Base-by-base conservation (phyloP, 371 early-diverging fungal genomes). In the Mortierella sp. region DNA sequence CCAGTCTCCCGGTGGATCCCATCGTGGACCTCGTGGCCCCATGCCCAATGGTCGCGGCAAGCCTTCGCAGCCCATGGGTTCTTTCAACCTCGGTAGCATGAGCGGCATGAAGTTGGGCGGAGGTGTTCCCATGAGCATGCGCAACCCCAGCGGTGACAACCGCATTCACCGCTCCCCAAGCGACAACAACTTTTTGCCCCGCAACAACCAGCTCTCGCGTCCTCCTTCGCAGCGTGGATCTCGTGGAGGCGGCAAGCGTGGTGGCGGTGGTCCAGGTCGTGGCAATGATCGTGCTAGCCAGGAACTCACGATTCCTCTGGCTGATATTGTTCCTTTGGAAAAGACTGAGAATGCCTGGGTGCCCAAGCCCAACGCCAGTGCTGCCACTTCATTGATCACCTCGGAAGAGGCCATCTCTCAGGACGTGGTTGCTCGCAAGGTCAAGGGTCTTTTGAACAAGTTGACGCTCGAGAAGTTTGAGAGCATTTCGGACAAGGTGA, bases 401-500 rank as follows among this genome's bases (percentile, higher is more conserved):
- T 82, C 83, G 14, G 85, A 84, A 5, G 76, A 81, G 62, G 63
- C 72, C 52, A 29, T 70, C 57, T 19, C 74, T 52, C 75, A 87
- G 64, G 95, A 93, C 18, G 64, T 88, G 21, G 86, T 94, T 50
- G 80, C 86, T 63, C 92, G 95, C 57, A 93, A 94, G 88, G 91
- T 94, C 60, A 95, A 94, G 85, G 87, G 91, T 63, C 84, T 97
- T 23, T 86, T 99, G 58, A 98, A 98, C 90, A 98, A 97, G 87
- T 84, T 98, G 62, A 97, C 99, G 3, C 84, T 93, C 6, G 98
- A 98, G 76, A 96, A 94, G 84, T 99, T 97, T 80, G 95, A 94
- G 50, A 81, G 85, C 29, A 91, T 98, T 37, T 90, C 95, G 4
- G 85, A 83, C 62, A 92, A 98, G 84, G 92, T 99, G 64, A 79